Conservation (phyloP, 805 yeast genomes). For the Blastobotrys terrestris region DNA sequence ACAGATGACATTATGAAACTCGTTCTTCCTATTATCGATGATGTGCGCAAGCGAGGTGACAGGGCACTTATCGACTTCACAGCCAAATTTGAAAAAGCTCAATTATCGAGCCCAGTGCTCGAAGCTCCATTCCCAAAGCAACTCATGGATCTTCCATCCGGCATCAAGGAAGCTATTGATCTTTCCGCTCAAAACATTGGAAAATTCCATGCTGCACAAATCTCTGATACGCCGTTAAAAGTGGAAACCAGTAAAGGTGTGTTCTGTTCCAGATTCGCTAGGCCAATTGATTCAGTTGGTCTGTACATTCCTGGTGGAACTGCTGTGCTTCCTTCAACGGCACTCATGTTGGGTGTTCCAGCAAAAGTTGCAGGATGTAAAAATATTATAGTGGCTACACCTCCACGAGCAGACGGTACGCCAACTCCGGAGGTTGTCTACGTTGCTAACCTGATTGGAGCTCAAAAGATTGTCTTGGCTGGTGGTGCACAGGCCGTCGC, state of each 20-base stretch:
- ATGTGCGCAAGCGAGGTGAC: constrained; percentile 75
- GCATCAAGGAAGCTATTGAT: constrained; percentile 79
- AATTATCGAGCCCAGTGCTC: constrained; percentile 63
- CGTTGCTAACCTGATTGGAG: constrained; percentile 95
- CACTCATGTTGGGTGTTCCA: constrained; percentile 97
- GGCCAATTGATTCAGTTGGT: constrained; percentile 93
- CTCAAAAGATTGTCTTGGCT: constrained; percentile 81
- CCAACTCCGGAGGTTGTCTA: constrained; percentile 96
- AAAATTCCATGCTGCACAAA: constrained; percentile 90
- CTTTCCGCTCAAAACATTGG: constrained; percentile 81
- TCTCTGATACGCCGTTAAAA: constrained; percentile 51
- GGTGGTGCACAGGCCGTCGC: constrained; percentile 99
- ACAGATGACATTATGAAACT: constrained; percentile 88
- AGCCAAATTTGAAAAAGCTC: constrained; percentile 83
- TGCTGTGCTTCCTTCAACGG: constrained; percentile 95
- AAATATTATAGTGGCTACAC: constrained; percentile 88
- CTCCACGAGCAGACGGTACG: constrained; percentile 89
- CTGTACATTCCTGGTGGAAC: constrained; percentile 98
- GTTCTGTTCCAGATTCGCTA: constrained; percentile 85
- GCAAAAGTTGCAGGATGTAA: constrained; percentile 97
- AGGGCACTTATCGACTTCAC: constrained; percentile 83
- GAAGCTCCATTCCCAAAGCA: constrained; percentile 82
- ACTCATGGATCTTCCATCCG: constrained; percentile 64
- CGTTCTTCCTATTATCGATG: constrained; percentile 82
- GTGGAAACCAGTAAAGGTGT: constrained; percentile 97